These are phyloP conservation scores for Colletotrichum horii DNA, from an alignment of 2,329 filamentous ascomycete genomes.

Conservation along the genomic window DNA sequence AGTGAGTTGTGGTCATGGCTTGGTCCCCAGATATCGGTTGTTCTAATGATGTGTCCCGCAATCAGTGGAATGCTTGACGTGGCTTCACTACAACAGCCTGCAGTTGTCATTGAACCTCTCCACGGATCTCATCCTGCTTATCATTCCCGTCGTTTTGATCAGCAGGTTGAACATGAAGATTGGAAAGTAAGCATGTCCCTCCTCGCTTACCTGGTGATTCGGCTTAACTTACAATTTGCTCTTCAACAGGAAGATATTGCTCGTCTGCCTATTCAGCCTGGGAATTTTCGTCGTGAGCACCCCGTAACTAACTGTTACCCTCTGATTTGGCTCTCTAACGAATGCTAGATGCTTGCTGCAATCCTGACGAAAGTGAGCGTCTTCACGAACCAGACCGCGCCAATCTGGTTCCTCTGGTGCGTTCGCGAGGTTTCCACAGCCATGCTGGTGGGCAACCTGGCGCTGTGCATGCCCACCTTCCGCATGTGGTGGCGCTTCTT, in stretches of 20 bases:
- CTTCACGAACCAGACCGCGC: neutral
- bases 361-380: conserved; percentile 8
- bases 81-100: conserved; percentile 11
- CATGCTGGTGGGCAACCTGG: conserved; percentile 19
- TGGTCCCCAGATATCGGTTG: too few relatives aligned
- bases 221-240: neutral
- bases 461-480: conserved; percentile 10
- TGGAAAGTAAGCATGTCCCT: neutral
- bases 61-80: conserved; percentile 12
- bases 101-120: conserved; percentile 19
- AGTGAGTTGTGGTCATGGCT: neutral
- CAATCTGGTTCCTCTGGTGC: conserved; percentile 17
- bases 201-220: too few relatives aligned
- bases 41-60: neutral
- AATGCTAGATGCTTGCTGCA: neutral
- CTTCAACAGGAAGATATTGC: neutral
- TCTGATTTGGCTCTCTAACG: fast-evolving
- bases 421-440: conserved; percentile 16
- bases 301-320: fast-evolving
- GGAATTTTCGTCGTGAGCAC: conserved; percentile 10
- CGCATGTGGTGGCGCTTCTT: neutral
- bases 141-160: conserved; percentile 5
- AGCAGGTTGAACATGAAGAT: conserved; percentile 9
- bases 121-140: conserved; percentile 9
- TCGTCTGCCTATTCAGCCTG: conserved; percentile 13